Base-by-base conservation (phyloP, 352 stramenopile species). In the Globisporangium cystogenes region DNA sequence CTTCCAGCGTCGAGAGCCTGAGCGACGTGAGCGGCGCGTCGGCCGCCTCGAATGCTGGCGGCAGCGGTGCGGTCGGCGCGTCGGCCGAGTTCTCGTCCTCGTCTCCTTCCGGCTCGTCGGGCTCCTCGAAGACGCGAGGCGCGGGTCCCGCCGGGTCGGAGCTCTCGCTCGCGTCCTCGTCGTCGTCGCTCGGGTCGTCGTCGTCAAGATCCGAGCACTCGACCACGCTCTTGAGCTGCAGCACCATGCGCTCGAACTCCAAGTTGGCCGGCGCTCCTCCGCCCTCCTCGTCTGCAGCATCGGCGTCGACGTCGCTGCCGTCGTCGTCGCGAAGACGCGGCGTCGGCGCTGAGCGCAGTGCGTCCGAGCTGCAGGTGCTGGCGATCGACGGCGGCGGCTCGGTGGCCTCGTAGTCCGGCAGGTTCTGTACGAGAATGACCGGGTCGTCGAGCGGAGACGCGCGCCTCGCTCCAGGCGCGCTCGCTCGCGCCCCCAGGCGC, bases 231-330 rank as follows among this genome's bases (percentile, higher is more conserved):
- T 87, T 82, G 0, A 90, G 57, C 48, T 89, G 80, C 8, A 90
- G 59, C 11, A 90, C 62, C 80, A 90, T 90, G 18, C 77, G 77
- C 55, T 87, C 72, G 33, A 86, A 89, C 57, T 90, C 80, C 18
- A 90, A 56, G 44, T 80, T 85, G 3, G 59, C 62, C 24, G 55
- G 48, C 33, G 37, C 31, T 44, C 14, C 59, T 5, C 65, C 48
- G 0, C 60, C 48, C 12, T 59, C 31, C 3, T 4, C 4, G 5
- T 0, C 31, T 1, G 4, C 33, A 18, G 11, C 33, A 7, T 39
- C 39, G 31, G 40, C 7, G 12, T 35, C 29, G 15, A 35, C 33
- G 20, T 33, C 47, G 15, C 20, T 43, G 5, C 72, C 58, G 0
- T 65, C 51, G 15, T 60, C 55, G 8, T 59, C 57, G 20, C 35